phyloP scores from a whole-genome alignment of 2,329 filamentous ascomycete species.

The Dactylellina parvicollis region DNA sequence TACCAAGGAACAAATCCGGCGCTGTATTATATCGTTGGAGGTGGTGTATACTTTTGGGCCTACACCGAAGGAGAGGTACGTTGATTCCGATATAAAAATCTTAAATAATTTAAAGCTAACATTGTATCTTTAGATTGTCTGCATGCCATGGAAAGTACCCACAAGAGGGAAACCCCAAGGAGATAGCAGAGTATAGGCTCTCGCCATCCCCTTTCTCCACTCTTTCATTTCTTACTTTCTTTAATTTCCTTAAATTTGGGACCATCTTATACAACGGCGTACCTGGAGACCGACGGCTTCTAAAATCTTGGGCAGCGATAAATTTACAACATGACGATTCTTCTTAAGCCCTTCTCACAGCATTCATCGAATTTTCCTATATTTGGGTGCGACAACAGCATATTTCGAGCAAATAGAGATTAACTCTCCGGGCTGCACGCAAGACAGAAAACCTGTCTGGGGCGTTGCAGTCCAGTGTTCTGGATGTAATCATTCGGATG shows the following conservation, averaged over 20 bases:
- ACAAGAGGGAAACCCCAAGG: slow-evolving; percentile 43
- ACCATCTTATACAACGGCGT: slow-evolving; percentile 47
- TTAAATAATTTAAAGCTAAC: slow-evolving; percentile 3
- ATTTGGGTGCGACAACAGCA: slow-evolving; percentile 23
- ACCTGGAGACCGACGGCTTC: slow-evolving; percentile 50
- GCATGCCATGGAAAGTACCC: slow-evolving; percentile 59
- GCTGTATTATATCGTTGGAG: slow-evolving; percentile 87
- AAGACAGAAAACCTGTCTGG: not conserved
- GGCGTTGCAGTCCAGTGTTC: slow-evolving; percentile 8
- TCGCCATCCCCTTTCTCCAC: not conserved
- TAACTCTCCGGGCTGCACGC: slow-evolving; percentile 23
- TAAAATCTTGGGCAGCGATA: slow-evolving; percentile 47
- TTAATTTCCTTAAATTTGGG: slow-evolving; percentile 39
- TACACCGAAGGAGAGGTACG: slow-evolving; percentile 96
- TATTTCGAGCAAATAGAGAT: slow-evolving; percentile 23
- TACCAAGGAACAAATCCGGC: slow-evolving; percentile 95
- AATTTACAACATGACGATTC: slow-evolving; percentile 42
- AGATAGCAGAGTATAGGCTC: slow-evolving; percentile 45
- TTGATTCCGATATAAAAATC: slow-evolving; percentile 53
- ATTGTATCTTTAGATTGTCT: slow-evolving; percentile 55
- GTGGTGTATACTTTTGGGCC: slow-evolving; percentile 92
- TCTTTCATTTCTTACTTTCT: slow-evolving; percentile 28
- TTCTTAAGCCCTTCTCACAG: slow-evolving; percentile 26
- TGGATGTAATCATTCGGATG: slow-evolving; percentile 25
- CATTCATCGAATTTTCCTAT: slow-evolving; percentile 16